Evolutionary conservation across 352 stramenopile genomes (phyloP).

Genomic region (Discostella stelligera): DNA sequence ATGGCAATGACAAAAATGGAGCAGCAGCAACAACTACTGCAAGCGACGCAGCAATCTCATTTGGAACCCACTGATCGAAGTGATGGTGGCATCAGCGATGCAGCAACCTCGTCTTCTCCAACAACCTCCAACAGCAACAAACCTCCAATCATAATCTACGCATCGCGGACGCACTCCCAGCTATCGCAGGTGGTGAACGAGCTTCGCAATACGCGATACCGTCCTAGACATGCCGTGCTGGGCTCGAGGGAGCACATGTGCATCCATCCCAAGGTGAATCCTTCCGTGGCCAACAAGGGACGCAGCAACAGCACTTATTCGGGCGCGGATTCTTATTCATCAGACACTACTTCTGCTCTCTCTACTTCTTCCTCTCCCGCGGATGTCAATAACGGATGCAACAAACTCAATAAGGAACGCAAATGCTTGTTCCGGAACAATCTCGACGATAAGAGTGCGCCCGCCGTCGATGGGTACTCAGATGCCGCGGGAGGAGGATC

Average conservation of each 20-base stretch:
- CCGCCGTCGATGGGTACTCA: conserved; percentile 8
- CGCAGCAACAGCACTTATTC: conserved; percentile 9
- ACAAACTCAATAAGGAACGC: conserved; percentile 76
- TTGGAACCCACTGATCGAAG: neutral
- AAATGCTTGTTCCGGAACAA: conserved; percentile 88
- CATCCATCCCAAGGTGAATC: conserved; percentile 90
- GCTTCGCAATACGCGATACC: conserved; percentile 93
- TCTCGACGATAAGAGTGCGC: conserved; percentile 53
- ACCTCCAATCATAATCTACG: conserved; percentile 95
- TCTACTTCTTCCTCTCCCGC: conserved; percentile 9
- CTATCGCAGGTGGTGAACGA: conserved; percentile 96
- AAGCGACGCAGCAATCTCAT: neutral
- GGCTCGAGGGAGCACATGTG: conserved; percentile 96
- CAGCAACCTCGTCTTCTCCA: neutral
- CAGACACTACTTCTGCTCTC: neutral
- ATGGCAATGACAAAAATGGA: conserved; percentile 10
- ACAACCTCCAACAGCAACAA: conserved; percentile 18
- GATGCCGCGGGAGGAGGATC: conserved; percentile 8
- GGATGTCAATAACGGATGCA: conserved; percentile 79
- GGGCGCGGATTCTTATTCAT: neutral
- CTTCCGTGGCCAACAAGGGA: conserved; percentile 22
- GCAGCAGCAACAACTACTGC: conserved; percentile 1
- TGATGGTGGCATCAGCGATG: neutral
- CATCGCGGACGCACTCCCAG: conserved; percentile 97
- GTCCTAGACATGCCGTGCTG: conserved; percentile 86